These are phyloP conservation scores for Diaporthe citriasiana DNA, from an alignment of 2,329 filamentous ascomycete genomes.

Conservation along the genomic window DNA sequence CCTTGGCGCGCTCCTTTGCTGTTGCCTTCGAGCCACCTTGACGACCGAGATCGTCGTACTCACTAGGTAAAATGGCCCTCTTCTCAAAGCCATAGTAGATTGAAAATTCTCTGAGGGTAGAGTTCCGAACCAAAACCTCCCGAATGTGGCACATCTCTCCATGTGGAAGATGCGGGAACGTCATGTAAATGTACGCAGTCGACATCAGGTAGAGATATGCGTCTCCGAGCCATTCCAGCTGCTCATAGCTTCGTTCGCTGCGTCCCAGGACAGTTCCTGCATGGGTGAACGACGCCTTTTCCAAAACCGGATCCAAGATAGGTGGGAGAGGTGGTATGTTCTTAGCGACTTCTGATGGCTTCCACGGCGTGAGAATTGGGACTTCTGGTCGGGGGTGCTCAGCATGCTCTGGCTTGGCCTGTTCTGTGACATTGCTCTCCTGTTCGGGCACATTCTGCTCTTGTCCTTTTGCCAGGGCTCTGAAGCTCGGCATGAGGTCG, in stretches of 20 bases:
- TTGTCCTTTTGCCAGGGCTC: constrained; percentile 27
- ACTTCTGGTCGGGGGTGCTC: constrained; percentile 36
- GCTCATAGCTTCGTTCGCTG: constrained; percentile 76
- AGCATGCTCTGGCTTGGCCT: constrained; percentile 39
- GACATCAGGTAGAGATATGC: constrained; percentile 86
- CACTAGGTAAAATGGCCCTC: constrained; percentile 69
- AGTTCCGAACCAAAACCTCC: constrained; percentile 85
- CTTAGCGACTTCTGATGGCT: constrained; percentile 61
- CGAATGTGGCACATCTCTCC: constrained; percentile 83
- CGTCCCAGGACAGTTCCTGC: constrained; percentile 59
- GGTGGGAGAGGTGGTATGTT: constrained; percentile 71
- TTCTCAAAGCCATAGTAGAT: constrained; percentile 78
- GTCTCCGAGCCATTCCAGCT: constrained; percentile 90
- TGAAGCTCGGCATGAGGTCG: constrained; percentile 38
- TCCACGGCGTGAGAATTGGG: constrained; percentile 62
- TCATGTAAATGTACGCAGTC: constrained; percentile 80
- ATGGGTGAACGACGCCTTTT: constrained; percentile 77
- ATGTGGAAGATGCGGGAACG: constrained; percentile 74
- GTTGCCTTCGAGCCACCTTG: constrained; percentile 56
- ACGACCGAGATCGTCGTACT: constrained; percentile 55
- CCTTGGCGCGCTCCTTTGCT: constrained; percentile 75
- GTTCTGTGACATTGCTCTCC: not conserved
- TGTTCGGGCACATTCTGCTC: not conserved
- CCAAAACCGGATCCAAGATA: constrained; percentile 71
- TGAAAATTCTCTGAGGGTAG: constrained; percentile 79